phyloP scores from a whole-genome alignment of 2,329 filamentous ascomycete species.

The Zymoseptoria tritici region DNA sequence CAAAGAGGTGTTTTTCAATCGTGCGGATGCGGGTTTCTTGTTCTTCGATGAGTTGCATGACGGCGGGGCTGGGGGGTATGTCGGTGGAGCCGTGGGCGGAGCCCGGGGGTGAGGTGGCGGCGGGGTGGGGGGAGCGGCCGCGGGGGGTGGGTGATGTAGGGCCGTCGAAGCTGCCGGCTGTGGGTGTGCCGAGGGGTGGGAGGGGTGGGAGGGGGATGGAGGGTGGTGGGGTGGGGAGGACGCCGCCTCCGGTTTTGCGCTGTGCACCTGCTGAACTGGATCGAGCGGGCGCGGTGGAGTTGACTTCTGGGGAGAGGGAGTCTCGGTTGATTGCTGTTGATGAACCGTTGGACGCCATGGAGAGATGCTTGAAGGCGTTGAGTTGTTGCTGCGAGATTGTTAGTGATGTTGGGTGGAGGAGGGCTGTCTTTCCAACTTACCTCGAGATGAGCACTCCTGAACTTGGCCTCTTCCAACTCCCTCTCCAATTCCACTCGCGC shows the following conservation, averaged over 20 bases:
- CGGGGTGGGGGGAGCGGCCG: conserved; percentile 57
- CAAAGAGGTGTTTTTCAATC: conserved; percentile 92
- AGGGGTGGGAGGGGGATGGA: conserved; percentile 93
- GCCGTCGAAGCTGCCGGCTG: conserved; percentile 30
- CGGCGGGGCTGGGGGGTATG: conserved; percentile 52
- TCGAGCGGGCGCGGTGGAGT: conserved; percentile 40
- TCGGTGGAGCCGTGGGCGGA: conserved; percentile 61
- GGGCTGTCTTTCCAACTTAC: conserved; percentile 41
- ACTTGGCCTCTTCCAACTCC: conserved; percentile 71
- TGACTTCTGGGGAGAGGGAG: conserved; percentile 39
- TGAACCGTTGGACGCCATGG: conserved; percentile 25
- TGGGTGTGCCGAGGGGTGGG: conserved; percentile 49
- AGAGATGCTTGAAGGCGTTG: conserved; percentile 26
- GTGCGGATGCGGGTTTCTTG: conserved; percentile 91
- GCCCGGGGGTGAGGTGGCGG: conserved; percentile 48
- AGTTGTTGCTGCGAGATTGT: conserved; percentile 56
- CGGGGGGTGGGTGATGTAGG: conserved; percentile 42
- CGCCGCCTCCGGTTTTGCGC: conserved; percentile 79
- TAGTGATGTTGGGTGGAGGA: conserved; percentile 1
- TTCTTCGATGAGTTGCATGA: conserved; percentile 80
- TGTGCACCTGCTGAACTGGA: conserved; percentile 55
- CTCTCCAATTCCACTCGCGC: conserved; percentile 41
- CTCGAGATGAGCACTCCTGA: conserved; percentile 69
- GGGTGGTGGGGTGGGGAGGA: conserved; percentile 85
- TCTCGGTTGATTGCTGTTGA: conserved; percentile 34